A percentile compares a stretch with the other conserved stretches of the same genome.
phyloP scores from a whole-genome alignment of 2,329 filamentous ascomycete species.

The Cladosporium velox region DNA sequence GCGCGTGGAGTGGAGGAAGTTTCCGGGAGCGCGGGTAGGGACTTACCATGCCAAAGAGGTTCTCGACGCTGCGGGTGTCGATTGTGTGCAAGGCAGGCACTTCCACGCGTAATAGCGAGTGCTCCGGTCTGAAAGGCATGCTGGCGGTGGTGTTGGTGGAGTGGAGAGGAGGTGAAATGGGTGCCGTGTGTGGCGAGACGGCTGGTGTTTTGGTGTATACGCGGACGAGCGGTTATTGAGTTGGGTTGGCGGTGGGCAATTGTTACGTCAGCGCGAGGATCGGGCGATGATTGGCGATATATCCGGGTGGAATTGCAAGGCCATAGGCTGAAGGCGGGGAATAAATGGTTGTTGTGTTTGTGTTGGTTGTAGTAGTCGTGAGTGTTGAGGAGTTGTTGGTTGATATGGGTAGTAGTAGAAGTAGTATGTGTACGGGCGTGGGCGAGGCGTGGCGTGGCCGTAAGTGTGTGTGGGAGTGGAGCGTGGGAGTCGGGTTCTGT shows the following conservation, averaged over 20 bases:
- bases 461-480: background rate
- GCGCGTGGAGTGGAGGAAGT: background rate
- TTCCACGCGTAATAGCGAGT: conserved; percentile 88
- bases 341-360: background rate
- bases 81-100: conserved; percentile 91
- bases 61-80: conserved; percentile 88
- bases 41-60: conserved; percentile 78
- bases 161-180: background rate
- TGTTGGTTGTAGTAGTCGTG: background rate
- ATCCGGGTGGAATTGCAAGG: background rate
- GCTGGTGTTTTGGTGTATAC: conserved; percentile 8
- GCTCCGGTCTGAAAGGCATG: conserved; percentile 84
- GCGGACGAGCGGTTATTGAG: conserved; percentile 5
- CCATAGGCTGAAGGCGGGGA: background rate
- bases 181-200: conserved; percentile 20
- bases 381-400: background rate
- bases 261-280: conserved; percentile 19
- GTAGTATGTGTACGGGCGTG: background rate
- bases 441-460: background rate
- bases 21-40: conserved; percentile 4
- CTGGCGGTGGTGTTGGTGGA: conserved; percentile 26
- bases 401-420: background rate
- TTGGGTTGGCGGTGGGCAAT: background rate
- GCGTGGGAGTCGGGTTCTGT: background rate
- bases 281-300: conserved; percentile 1